A percentile compares a stretch with the other conserved stretches of the same genome.
Evolutionary conservation across 1,139 yeast genomes (phyloP).

Genomic region (Trichomonascaceae sp.): DNA sequence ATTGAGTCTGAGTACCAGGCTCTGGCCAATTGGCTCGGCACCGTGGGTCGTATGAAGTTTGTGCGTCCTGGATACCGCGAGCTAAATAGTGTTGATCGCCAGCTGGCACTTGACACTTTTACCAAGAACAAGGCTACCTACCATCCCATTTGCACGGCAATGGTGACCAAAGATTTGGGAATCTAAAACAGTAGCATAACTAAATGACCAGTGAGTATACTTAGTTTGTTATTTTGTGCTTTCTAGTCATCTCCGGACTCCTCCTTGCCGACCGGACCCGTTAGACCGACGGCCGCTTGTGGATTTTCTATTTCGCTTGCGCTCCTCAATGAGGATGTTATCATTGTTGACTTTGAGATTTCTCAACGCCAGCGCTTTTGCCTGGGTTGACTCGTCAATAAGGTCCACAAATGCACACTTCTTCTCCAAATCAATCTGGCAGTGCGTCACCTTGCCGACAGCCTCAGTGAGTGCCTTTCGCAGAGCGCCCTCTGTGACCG

Average conservation of each 20-base stretch:
- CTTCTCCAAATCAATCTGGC: constrained; percentile 23
- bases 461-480: constrained; percentile 18
- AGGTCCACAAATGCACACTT: constrained; percentile 30
- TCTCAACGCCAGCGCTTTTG: constrained; percentile 22
- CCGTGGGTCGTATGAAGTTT: constrained; percentile 91
- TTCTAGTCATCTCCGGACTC: background rate
- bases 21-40: constrained; percentile 73
- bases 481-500: constrained; percentile 20
- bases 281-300: background rate
- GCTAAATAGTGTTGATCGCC: constrained; percentile 49
- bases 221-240: constrained; percentile 1
- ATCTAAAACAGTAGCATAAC: constrained; percentile 2
- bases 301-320: constrained; percentile 16
- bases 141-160: constrained; percentile 74
- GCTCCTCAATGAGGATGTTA: constrained; percentile 20
- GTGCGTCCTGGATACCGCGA: constrained; percentile 75
- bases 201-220: too few relatives aligned
- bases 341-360: constrained; percentile 21
- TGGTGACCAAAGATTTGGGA: constrained; percentile 56
- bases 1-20: constrained; percentile 32
- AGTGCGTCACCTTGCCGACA: constrained; percentile 25
- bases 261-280: background rate
- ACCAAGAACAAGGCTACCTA: constrained; percentile 42
- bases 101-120: constrained; percentile 55
- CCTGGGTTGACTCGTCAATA: constrained; percentile 21